phyloP scores from a whole-genome alignment of 306 rosid species.

The Lathyrus aphaca region DNA sequence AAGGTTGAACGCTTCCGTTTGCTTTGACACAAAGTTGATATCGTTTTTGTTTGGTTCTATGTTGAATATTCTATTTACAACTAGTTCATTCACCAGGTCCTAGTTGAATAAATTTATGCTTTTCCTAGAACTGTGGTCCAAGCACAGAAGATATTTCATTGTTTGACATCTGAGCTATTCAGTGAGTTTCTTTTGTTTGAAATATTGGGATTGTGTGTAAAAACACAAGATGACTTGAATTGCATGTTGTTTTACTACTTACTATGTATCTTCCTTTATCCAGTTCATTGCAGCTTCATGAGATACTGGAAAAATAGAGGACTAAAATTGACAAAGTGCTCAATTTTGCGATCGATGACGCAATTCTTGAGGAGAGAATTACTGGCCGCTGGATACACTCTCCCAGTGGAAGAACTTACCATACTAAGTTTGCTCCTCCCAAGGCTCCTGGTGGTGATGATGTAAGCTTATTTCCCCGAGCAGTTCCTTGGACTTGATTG shows the following conservation, averaged over 20 bases:
- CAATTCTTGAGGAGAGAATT: slow-evolving; percentile 44
- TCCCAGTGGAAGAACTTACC: slow-evolving; percentile 41
- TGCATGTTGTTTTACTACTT: slow-evolving; percentile 23
- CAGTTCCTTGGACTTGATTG: no score
- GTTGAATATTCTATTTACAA: no score
- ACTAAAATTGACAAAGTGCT: slow-evolving; percentile 86
- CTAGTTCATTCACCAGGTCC: no score
- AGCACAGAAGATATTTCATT: slow-evolving; percentile 77
- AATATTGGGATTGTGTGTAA: slow-evolving; percentile 17
- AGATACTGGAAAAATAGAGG: slow-evolving; percentile 70
- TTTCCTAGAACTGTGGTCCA: slow-evolving; percentile 92
- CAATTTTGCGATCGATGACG: slow-evolving; percentile 81
- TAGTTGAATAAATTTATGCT: no score
- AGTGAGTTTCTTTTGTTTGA: slow-evolving; percentile 32
- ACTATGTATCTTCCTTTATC: slow-evolving; percentile 4
- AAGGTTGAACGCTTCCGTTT: no score
- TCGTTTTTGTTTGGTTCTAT: no score
- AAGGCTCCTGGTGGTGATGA: slow-evolving; percentile 84
- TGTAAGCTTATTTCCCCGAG: no score
- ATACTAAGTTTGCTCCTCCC: slow-evolving; percentile 89
- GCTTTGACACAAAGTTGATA: no score
- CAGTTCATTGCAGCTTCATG: slow-evolving; percentile 65
- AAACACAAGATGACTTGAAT: background rate
- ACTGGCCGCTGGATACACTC: no score
- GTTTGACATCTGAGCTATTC: slow-evolving; percentile 26